Evolutionary conservation across 202 grass and related monocot genomes (phyloP), one percentile per base, ranked within the genome.

Genomic region (Carex arenaria): DNA sequence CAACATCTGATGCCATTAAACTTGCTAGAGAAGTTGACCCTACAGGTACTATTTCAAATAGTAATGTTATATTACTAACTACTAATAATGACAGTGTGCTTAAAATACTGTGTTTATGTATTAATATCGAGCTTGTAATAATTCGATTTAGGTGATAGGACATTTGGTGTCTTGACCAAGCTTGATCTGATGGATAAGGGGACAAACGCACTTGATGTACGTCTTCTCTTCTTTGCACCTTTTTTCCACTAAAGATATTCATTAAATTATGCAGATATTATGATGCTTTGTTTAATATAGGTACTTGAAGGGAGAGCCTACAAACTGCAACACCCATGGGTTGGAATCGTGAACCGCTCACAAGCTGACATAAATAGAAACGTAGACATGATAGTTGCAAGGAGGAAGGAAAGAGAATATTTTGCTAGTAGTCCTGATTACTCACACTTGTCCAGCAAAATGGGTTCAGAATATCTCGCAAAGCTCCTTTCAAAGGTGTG

Each of bases 141-240:
- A 87, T 75, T 89, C 45, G 81, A 62, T 61, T 82, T 71, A 98
- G 95, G 95, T 93, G 88, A 93, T 81, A 94, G 95, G 74, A 94
- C 95, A 28, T 94, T 97, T 68, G 92, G 95, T 62, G 95, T 97
- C 69, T 79, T 97, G 79, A 97, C 94, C 57, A 97, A 97, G 73
- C 92, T 97, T 85, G 94, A 94, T 89, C 87, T 97, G 87, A 97
- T 97, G 92, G 94, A 97, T 75, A 94, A 94, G 80, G 94, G 92
- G 71, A 97, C 94, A 84, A 84, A 94, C 85, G 94, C 94, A 84
- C 92, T 97, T 82, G 94, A 92, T 80, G 94, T 97, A 88, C 1
- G 78, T 88, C 71, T 84, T 26, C 22, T 13, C 72, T 82, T 43
- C 80, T 76, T 18, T 57, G 28, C 28, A 34, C 72, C 26, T 76